Conservation (phyloP, 768 basidiomycete genomes). For the Agrocybe pediades region DNA sequence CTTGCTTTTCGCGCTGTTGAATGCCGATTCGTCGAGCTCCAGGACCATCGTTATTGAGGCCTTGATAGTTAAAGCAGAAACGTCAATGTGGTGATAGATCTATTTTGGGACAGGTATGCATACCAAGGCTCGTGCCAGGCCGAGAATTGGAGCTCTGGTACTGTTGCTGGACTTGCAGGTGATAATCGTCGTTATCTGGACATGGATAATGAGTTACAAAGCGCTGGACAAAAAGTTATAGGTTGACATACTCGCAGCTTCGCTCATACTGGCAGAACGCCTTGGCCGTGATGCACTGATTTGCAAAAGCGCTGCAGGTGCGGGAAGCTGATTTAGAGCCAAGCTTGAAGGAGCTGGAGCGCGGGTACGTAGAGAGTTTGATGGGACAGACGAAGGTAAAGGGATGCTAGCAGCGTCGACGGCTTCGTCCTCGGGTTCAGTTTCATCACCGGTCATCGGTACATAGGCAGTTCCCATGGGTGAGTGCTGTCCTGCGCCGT, state of each 20-base stretch:
- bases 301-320: conserved; percentile 30
- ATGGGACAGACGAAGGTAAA: conserved; percentile 22
- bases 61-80: conserved; percentile 9
- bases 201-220: conserved; percentile 12
- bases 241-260: conserved; percentile 41
- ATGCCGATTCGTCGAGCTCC: conserved; percentile 38
- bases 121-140: conserved; percentile 39
- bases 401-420: conserved; percentile 28
- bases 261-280: conserved; percentile 78
- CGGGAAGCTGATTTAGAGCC: conserved; percentile 22
- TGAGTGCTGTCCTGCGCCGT: conserved; percentile 27
- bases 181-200: conserved; percentile 39
- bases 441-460: conserved; percentile 27
- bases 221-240: conserved; percentile 9
- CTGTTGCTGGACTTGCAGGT: conserved; percentile 38
- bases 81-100: neutral
- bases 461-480: conserved; percentile 15
- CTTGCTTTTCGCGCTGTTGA: conserved; percentile 41
- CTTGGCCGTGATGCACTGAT: conserved; percentile 59
- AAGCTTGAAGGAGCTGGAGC: conserved; percentile 16
- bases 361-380: conserved; percentile 17
- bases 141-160: conserved; percentile 33
- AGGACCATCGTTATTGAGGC: conserved; percentile 28
- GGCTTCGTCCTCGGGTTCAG: conserved; percentile 35
- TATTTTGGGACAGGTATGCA: neutral